Percentiles rank a stretch among this genome's conserved stretches.
Evolutionary conservation across 2,329 filamentous ascomycete species (phyloP).

Genomic region (Bipolaris zeicola): DNA sequence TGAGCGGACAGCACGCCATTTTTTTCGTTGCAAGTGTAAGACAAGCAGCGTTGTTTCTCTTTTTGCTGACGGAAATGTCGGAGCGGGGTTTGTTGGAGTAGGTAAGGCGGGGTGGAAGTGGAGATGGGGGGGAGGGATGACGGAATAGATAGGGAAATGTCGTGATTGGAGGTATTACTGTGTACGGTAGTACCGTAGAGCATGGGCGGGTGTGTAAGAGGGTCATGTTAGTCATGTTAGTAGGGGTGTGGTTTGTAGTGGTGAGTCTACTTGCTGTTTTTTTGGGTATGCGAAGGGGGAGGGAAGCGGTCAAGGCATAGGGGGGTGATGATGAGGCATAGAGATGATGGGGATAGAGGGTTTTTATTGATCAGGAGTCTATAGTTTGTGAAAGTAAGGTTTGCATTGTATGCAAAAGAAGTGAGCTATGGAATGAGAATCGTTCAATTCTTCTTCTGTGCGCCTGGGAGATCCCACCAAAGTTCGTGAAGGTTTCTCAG

Average conservation of each 20-base stretch:
- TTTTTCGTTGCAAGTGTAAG: neutral
- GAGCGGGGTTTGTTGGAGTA: neutral
- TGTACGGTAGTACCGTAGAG: too few relatives aligned
- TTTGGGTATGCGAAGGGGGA: too few relatives aligned
- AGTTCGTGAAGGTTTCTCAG: slow-evolving; percentile 68
- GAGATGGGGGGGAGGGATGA: neutral
- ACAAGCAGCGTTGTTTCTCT: too few relatives aligned
- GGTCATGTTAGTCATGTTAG: too few relatives aligned
- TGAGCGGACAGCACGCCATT: neutral
- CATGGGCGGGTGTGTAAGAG: too few relatives aligned
- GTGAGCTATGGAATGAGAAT: neutral
- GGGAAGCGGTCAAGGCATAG: too few relatives aligned
- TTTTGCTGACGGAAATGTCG: too few relatives aligned
- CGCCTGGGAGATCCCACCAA: slow-evolving; percentile 59
- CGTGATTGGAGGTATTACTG: neutral
- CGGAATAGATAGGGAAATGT: neutral
- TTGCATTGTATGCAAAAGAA: neutral
- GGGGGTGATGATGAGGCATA: too few relatives aligned
- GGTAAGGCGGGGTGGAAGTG: neutral
- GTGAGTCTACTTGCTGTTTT: too few relatives aligned
- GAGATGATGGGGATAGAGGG: too few relatives aligned
- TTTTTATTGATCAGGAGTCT: too few relatives aligned
- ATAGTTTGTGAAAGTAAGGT: neutral
- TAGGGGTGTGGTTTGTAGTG: too few relatives aligned
- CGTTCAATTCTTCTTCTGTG: slow-evolving; percentile 20